Evolutionary conservation across 108 stramenopile genomes (phyloP), one percentile per base, ranked within the genome.

Genomic region (Nitzschia sp.): DNA sequence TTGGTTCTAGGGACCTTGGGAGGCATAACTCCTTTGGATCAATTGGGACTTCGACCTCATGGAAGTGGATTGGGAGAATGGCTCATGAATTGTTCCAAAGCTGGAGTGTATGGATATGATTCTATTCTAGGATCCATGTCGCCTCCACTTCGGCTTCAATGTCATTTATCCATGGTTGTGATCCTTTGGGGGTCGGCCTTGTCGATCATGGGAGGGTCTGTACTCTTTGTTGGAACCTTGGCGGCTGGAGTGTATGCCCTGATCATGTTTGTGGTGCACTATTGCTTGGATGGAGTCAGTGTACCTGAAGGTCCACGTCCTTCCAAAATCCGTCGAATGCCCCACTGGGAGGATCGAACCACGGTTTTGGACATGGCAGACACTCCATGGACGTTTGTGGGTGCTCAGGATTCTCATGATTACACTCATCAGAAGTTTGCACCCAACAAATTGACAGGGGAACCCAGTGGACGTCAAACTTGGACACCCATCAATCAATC

Each of bases 261-360:
- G 22, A 2, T 65, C 24, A 60, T 56, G n/a, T 70, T 72, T 37
- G 67, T 73, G 6, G 53, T 70, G 15, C 50, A 76, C 52, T 15
- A 72, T 41, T 37, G 74, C 7, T 52, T 80, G 67, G 77, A 67
- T 24, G 86, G 82, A 25, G 91, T 93, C 0, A 84, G 83, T 51
- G 63, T 82, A 63, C 88, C 91, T 6, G 91, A 87, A 21, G 91
- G 91, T 63, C 82, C 91, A 0, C 80, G 91, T 57, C 67, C 71
- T 15, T 86, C 78, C 68, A 88, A 82, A 66, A 88, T 93, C 51
- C 63, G 65, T 10, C 81, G 91, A 11, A 67, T 63, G 19, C 91
- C 91, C 10, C 43, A 82, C 42, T 93, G 88, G 88, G 69, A 76
- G 10, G 64, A 85, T 53, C 52, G 42, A n/a, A 26, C 34, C 11